Base-by-base conservation (phyloP, 164 flowering plant species). In the Echeveria elegans region DNA sequence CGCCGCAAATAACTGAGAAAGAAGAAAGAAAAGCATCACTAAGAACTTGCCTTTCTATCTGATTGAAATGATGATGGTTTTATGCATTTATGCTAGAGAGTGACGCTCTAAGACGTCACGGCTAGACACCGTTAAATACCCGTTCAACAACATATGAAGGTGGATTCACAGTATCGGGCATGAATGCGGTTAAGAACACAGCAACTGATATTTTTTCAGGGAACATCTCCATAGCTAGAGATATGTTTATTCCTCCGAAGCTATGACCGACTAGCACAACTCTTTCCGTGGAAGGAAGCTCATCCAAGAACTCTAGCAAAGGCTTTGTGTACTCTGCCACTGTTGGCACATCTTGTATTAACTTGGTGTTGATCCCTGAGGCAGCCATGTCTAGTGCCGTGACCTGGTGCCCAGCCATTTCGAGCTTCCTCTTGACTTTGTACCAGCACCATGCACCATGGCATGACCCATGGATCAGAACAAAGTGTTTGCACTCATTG, bases 371-470 rank as follows among this genome's bases (percentile, higher is more conserved):
- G 64, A 62, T 23, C 11, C 79, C 81, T 1, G 64, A 67, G 32
- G 72, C 77, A 4, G 47, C 76, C 2, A 79, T 63, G 66, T 79
- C 79, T 31, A 79, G 28, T 6, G 73, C 74, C 1, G 77, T 76
- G 68, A 74, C 81, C 2, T 67, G 72, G 67, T 78, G 81, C 23
- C 81, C 79, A 30, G 72, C 66, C 1, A 37, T 26, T 21, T 69
- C 43, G 23, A 79, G 68, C n/a, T 53, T 68, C 1, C 59, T 5
- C 0, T 4, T 16, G 26, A 79, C 40, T 72, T 79, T 79, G 77
- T 68, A 74, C 82, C 79, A 79, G 71, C 77, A 72, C 82, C 82
- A 79, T 0, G 76, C 82, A 6, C 82, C 82, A 30, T 76, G 77
- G 45, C 77, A 43, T 4, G 52, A 43, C 0, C 82, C 82, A 18